Base-by-base conservation (phyloP, 129 eudicot species). In the Dittrichia graveolens region DNA sequence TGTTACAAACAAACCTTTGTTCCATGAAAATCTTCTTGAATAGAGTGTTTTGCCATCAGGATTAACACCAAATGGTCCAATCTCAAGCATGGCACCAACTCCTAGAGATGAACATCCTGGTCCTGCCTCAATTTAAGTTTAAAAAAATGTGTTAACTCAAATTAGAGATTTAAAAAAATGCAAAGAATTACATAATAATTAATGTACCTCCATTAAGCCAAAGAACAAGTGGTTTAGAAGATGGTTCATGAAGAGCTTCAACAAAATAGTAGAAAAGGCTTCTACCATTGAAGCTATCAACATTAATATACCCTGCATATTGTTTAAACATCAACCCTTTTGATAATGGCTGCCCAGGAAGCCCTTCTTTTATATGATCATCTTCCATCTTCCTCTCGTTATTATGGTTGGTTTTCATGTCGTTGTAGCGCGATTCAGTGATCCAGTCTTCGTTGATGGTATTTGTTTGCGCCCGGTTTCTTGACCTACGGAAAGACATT, bases 91-190 rank as follows among this genome's bases (percentile, higher is more conserved):
- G 55, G 91, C 88, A 56, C 88, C 91, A 34, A 80, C 76, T 7
- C 91, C 91, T 5, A 86, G 82, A 8, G 86, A 86, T 3, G 91
- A 86, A 56, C 91, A 86, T 48, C 91, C 91, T 12, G 88, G 91
- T 15, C 88, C 88, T 86, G 81, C 52, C 31, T 18, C 61, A 0
- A 6, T 14, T 39, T 5, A 5, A 1, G 5, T 60, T 3, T 35
- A 3, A 24, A 16, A 18, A 10, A 19, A n/a, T 4, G 14, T 8
- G 24, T 2, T 0, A 57, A 31, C 6, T 57, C 10, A 8, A 7
- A 14, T 24, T 24, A 24, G 31, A 24, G 31, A 24, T 24, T 24
- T 24, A 9, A 64, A 15, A 53, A n/a, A 54, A 75, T 6, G 11
- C 43, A 24, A 49, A 11, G 8, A 15, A 0, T 5, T 65, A 44